Conservation (phyloP, 2,329 filamentous ascomycete species). For the Juglanconis sp. region DNA sequence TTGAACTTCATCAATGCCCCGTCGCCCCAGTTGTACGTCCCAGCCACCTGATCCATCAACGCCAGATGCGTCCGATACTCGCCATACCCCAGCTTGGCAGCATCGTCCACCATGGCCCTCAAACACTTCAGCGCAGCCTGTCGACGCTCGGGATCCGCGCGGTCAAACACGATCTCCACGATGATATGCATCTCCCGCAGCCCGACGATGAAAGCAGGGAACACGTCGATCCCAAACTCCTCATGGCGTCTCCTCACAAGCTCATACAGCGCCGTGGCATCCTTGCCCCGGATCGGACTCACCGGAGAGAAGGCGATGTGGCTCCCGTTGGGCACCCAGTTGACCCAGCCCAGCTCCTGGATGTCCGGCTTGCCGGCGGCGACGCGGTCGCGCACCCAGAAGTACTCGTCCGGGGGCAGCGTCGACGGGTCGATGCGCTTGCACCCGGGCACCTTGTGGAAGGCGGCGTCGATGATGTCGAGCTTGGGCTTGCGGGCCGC, state of each 20-base stretch:
- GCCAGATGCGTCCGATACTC: constrained; percentile 40
- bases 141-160: constrained; percentile 29
- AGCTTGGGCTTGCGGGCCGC: constrained; percentile 30
- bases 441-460: constrained; percentile 29
- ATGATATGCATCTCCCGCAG: constrained; percentile 46
- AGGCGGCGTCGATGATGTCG: constrained; percentile 30
- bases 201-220: constrained; percentile 30
- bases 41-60: constrained; percentile 37
- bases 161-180: constrained; percentile 41
- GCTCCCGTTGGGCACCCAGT: constrained; percentile 36
- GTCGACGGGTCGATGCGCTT: constrained; percentile 25
- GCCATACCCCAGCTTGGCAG: constrained; percentile 33
- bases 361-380: constrained; percentile 31
- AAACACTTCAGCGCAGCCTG: constrained; percentile 29
- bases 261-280: constrained; percentile 32
- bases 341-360: constrained; percentile 35
- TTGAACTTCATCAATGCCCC: constrained; percentile 35
- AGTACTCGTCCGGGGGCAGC: constrained; percentile 21
- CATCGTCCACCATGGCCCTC: constrained; percentile 31
- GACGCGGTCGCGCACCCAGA: constrained; percentile 21
- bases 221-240: constrained; percentile 29
- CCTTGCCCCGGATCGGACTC: constrained; percentile 30
- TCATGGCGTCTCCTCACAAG: constrained; percentile 26
- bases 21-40: constrained; percentile 37
- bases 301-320: constrained; percentile 37